Evolutionary conservation across 75 land plant species (phyloP), one percentile per base, ranked within the genome.

Genomic region (Pinus taeda): DNA sequence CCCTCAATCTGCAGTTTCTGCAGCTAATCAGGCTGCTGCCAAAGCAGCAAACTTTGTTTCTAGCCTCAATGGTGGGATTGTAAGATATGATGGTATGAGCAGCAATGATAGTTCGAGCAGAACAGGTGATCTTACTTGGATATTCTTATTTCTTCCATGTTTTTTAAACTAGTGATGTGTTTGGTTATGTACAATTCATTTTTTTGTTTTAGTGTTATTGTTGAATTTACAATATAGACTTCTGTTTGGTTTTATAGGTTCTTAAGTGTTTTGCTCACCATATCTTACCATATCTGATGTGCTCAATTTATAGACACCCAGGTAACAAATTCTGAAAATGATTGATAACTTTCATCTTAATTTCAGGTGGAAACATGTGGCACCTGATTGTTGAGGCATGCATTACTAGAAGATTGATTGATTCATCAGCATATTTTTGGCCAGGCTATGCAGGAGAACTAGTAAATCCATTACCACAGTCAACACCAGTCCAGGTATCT

Each of bases 341-440:
- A 71, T 9, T 20, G 71, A 13, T 17, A 33, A 39, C 15, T 24
- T 13, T 65, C 15, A 17, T 13, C 22, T 53, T 20, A 4, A 24
- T 71, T 81, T 76, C 85, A 94, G 97, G 82, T 82, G 95, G 96
- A 39, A 93, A 87, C 79, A 84, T 95, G 93, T 79, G 83, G 73
- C 98, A 95, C 57, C 83, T 95, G 57, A 93, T 95, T 49, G 90
- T 95, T 57, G 98, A 95, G 77, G 88, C 94, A 30, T 95, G 95
- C 79, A 93, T 95, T 74, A 88, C 98, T 4, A 81, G 98, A 83
- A 86, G 90, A 18, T 74, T 95, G 69, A 61, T 95, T 67, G 96
- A 91, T 62, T 82, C 91, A 70, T 90, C 98, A 29, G 96, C 96
- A 39, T 95, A 93, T 74, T 83, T 84, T 74, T 95, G 98, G 98